Evolutionary conservation across 1,139 yeast species (phyloP).

Genomic region (Debaryomycetaceae sp.): DNA sequence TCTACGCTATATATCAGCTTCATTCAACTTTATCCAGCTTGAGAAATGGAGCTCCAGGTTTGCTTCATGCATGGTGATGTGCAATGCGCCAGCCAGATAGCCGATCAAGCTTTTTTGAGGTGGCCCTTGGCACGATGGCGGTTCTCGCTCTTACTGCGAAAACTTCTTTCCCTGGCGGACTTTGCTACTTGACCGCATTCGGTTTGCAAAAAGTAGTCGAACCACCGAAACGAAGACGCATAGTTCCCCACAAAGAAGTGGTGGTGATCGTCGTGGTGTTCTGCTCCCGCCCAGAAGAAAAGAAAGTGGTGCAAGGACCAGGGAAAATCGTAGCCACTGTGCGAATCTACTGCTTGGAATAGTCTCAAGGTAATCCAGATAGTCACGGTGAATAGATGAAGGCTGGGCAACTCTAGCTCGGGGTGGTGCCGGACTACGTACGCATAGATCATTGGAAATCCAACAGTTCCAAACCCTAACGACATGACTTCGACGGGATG

Average conservation of each 20-base stretch:
- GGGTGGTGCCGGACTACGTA: slow-evolving; percentile 23
- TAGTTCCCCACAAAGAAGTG: slow-evolving; percentile 46
- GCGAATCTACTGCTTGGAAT: slow-evolving; percentile 48
- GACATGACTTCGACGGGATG: slow-evolving; percentile 46
- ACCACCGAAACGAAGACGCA: slow-evolving; percentile 47
- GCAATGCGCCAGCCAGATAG: too few species aligned
- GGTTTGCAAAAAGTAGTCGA: slow-evolving; percentile 40
- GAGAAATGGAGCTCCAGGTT: too few species aligned
- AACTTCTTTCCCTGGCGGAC: slow-evolving; percentile 32
- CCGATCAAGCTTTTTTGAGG: too few species aligned
- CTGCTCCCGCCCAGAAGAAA: slow-evolving; percentile 53
- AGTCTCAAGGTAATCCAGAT: slow-evolving; percentile 43
- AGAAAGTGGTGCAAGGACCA: slow-evolving; percentile 44
- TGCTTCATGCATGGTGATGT: too few species aligned
- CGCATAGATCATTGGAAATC: slow-evolving; percentile 44
- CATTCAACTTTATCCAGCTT: too few species aligned
- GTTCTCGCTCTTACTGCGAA: slow-evolving; percentile 17
- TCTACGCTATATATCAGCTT: too few species aligned
- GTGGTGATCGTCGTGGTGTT: slow-evolving; percentile 48
- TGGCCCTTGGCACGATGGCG: not conserved
- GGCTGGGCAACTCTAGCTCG: slow-evolving; percentile 49
- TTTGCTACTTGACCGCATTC: slow-evolving; percentile 46
- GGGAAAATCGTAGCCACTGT: slow-evolving; percentile 49
- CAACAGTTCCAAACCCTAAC: slow-evolving; percentile 47
- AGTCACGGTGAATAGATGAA: slow-evolving; percentile 44